Evolutionary conservation across 1,139 yeast species (phyloP), one percentile per base, ranked within the genome.

Genomic region (Arxiozyma telluris): DNA sequence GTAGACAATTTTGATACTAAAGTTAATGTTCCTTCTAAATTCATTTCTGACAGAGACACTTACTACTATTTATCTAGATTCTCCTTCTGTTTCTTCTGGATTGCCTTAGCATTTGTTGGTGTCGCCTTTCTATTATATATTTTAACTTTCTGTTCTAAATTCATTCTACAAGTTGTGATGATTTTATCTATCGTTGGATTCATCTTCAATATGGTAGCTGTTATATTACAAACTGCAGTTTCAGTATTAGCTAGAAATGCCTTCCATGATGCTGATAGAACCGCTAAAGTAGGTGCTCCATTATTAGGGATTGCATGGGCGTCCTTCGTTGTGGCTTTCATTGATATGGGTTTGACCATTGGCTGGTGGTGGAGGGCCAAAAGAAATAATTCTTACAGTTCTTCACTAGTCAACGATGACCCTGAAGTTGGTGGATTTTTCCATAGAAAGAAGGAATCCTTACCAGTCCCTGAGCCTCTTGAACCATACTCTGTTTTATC

Each of bases 261-360:
- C 22, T 86, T 85, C 76, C 61, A 67, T n/a, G 66, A 69, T 56
- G 77, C 68, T n/a, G 72, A 71, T 42, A 65, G 72, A 61, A 55
- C 61, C 27, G 76, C 82, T 47, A 73, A 76, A 53, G 63, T 86
- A 55, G 87, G 89, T 56, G 76, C 81, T 45, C 73, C 79, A 56
- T 69, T 80, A 63, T 69, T 82, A 69, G 91, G 86, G 64, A 66
- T 85, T 56, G 69, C 82, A 21, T 85, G 94, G 94, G 84, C 89
- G 50, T 73, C 87, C 22, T 79, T 82, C 53, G 57, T 59, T 8
- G 53, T 64, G 8, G 55, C 58, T 7, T 22, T 64, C 30, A 34
- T 54, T 42, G 62, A 62, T 41, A 45, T 50, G 56, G 53, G 51
- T 56, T 50, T 52, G 30, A 51, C 47, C 30, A 44, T 41, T 9